Conservation (phyloP, 441 rosid species). For the Mallotus japonicus region DNA sequence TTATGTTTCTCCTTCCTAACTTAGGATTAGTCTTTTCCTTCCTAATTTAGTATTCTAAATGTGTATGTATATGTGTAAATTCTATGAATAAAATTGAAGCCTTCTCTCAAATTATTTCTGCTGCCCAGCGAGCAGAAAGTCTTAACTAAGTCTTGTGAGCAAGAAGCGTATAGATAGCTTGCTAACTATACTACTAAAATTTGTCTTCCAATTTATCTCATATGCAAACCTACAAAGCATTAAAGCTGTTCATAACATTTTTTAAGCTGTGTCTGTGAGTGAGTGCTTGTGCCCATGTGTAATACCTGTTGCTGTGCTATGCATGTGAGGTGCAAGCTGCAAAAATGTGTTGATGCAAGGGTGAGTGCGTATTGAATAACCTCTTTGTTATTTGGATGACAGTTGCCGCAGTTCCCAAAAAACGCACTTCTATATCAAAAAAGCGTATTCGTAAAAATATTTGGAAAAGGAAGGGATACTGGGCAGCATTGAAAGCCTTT, state of each 20-base stretch:
- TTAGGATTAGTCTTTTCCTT: too few species aligned
- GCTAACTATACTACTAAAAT: background rate
- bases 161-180: background rate
- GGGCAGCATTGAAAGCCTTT: conserved; percentile 21
- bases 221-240: background rate
- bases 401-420: conserved; percentile 22
- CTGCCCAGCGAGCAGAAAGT: too few species aligned
- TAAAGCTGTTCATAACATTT: too few species aligned
- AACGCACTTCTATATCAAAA: conserved; percentile 21
- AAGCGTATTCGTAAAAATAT: conserved; percentile 21
- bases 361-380: background rate
- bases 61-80: too few species aligned
- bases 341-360: background rate
- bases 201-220: background rate
- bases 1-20: too few species aligned
- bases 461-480: conserved; percentile 22
- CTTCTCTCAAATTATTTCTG: too few species aligned
- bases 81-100: too few species aligned
- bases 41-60: too few species aligned
- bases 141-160: background rate
- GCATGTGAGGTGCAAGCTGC: background rate
- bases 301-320: background rate
- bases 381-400: conserved; percentile 18
- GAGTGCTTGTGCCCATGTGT: background rate
- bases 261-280: background rate